A percentile compares a stretch with the other conserved stretches of the same genome.
Conservation (phyloP, 2,329 filamentous ascomycete genomes). For the Claviceps sp. region DNA sequence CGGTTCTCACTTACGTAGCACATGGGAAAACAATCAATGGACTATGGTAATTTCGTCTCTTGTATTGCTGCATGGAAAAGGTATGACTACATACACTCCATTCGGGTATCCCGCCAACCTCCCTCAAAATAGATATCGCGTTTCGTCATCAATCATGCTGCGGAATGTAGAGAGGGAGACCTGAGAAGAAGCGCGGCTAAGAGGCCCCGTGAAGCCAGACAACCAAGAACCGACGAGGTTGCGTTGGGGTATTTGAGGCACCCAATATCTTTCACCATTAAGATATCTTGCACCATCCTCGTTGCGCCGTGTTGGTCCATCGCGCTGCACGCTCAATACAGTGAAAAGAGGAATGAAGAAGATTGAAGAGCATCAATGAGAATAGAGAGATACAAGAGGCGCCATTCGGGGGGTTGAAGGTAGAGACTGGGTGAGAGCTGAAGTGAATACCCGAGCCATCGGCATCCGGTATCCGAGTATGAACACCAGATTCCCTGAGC, state of each 20-base stretch:
- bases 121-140: conserved; percentile 3
- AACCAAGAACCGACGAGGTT: conserved; percentile 8
- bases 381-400: conserved; percentile 5
- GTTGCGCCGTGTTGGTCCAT: not conserved
- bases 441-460: not conserved
- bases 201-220: conserved; percentile 3
- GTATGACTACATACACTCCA: conserved; percentile 14
- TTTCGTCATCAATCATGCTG: conserved; percentile 12
- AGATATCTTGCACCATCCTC: conserved; percentile 8
- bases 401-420: conserved; percentile 12
- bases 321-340: not conserved
- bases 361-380: conserved; percentile 7
- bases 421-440: conserved; percentile 12
- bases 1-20: too few relatives aligned
- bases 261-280: conserved; percentile 9
- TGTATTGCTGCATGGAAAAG: conserved; percentile 7
- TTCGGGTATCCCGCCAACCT: conserved; percentile 9
- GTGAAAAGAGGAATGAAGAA: not conserved
- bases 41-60: conserved; percentile 9
- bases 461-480: not conserved
- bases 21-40: too few relatives aligned
- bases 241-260: conserved; percentile 10
- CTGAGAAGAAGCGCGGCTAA: conserved; percentile 4
- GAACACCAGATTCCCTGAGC: not conserved
- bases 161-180: conserved; percentile 7